These are phyloP conservation scores for Eucommia ulmoides DNA, from an alignment of 257 asterid species.

Conservation along the genomic window DNA sequence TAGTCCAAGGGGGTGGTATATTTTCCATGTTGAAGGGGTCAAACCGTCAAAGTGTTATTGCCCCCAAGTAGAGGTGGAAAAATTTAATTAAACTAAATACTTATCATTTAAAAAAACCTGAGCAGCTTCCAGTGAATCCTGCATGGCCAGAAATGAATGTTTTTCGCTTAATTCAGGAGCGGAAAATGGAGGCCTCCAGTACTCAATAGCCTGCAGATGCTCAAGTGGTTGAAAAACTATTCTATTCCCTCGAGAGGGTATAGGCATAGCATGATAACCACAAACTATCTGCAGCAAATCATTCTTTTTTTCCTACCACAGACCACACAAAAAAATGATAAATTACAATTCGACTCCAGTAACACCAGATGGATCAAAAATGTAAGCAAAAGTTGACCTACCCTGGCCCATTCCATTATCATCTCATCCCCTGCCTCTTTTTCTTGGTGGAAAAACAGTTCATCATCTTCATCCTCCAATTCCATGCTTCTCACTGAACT, in stretches of 20 bases:
- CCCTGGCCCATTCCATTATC: slow-evolving; percentile 77
- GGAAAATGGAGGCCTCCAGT: slow-evolving; percentile 43
- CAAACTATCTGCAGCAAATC: slow-evolving; percentile 79
- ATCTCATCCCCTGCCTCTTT: slow-evolving; percentile 37
- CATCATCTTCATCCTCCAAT: slow-evolving; percentile 53
- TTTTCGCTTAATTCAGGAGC: slow-evolving; percentile 43
- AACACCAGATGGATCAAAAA: slow-evolving; percentile 8
- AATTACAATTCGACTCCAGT: slow-evolving; percentile 3
- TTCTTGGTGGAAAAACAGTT: slow-evolving; percentile 23
- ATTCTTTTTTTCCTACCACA: slow-evolving; percentile 55
- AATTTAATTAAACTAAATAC: slow-evolving; percentile 4
- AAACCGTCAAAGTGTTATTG: too few species aligned
- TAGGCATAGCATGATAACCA: slow-evolving; percentile 49
- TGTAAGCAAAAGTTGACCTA: slow-evolving; percentile 18
- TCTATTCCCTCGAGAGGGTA: slow-evolving; percentile 65
- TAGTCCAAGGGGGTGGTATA: too few species aligned
- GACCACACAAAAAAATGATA: slow-evolving; percentile 14
- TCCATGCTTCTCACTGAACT: slow-evolving; percentile 62
- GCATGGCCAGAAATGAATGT: slow-evolving; percentile 21
- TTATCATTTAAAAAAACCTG: too few species aligned
- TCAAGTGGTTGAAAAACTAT: slow-evolving; percentile 70
- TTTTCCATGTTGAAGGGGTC: too few species aligned
- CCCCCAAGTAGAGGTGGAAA: slow-evolving; percentile 4
- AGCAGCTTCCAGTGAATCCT: slow-evolving; percentile 35
- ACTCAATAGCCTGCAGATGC: slow-evolving; percentile 67